Base-by-base conservation (phyloP, 2,329 filamentous ascomycete species). In the Knufia fluminis region DNA sequence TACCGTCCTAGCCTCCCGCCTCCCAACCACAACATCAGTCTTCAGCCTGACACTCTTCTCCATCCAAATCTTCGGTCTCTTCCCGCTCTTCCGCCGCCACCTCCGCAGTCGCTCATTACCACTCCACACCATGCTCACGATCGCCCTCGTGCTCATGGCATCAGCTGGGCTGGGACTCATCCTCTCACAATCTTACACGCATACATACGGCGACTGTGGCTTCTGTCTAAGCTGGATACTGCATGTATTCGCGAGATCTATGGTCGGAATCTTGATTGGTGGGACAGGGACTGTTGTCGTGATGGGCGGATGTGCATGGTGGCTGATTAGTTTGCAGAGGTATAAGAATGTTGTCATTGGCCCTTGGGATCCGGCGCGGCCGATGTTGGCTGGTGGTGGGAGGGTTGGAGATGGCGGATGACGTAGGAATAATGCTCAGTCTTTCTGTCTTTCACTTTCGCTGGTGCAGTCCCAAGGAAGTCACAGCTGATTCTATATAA, bases 301-400 rank as follows among this genome's bases (percentile, higher is more conserved):
- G 1, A 94, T 96, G 80, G 92, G 91, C 1, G 84, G 89, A 10
- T 96, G 90, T 65, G 94, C 88, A 64, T 97, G 90, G 91, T 97
- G 92, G 90, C 70, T 98, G 55, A 97, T 98, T 62, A 86, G 89
- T 7, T 68, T 98, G 66, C 92, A 98, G 69, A 91, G 94, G 70
- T 98, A 97, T 69, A 98, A 98, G 74, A 97, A 97, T 65, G 92
- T 97, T 69, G 96, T 98, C 58, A 87, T 90, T 62, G 92, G 92
- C 38, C 92, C 92, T 1, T 98, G 92, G 92, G 92, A 98, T 70
- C 90, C 91, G 17, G 92, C 92, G 4, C 77, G 90, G 63, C 92
- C 92, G 8, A 65, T 72, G 41, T 65, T 72, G 31, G 51, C 57
- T 2, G 56, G 56, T 20, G 57, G 57, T 32, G 51, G 46, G 12